Percentiles rank a stretch among this genome's conserved stretches.
phyloP scores from a whole-genome alignment of 768 basidiomycete genomes.

The Pisolithus albus region DNA sequence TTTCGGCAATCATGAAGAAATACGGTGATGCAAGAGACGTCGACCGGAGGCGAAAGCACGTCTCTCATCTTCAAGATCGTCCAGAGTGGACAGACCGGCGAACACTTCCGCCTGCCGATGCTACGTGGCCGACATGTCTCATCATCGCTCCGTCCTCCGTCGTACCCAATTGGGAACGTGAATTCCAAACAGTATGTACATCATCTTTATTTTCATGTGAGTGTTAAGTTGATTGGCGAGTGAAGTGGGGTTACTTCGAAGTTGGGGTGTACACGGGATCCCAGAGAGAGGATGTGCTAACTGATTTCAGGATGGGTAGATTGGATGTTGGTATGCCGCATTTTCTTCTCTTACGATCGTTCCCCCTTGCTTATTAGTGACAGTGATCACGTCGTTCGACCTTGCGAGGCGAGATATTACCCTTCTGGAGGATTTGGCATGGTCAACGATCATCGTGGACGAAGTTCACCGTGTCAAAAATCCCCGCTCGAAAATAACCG shows the following conservation, averaged over 20 bases:
- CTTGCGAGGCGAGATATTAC: slow-evolving; percentile 67
- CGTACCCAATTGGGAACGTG: slow-evolving; percentile 83
- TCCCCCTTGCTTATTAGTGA: not conserved
- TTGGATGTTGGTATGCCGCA: slow-evolving; percentile 68
- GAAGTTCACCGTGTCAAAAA: slow-evolving; percentile 92
- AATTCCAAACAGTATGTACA: slow-evolving; percentile 65
- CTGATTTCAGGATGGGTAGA: slow-evolving; percentile 74
- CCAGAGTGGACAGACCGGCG: slow-evolving; percentile 45
- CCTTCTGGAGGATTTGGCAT: slow-evolving; percentile 57
- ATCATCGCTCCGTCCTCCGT: slow-evolving; percentile 85
- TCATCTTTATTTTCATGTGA: not conserved
- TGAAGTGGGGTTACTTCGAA: slow-evolving; percentile 93
- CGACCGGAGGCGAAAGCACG: slow-evolving; percentile 57
- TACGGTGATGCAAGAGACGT: slow-evolving; percentile 55
- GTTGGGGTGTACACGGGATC: slow-evolving; percentile 62
- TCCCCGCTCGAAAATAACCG: slow-evolving; percentile 52
- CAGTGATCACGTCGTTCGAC: slow-evolving; percentile 82
- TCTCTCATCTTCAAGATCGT: slow-evolving; percentile 60
- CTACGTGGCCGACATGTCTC: slow-evolving; percentile 78
- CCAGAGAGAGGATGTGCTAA: slow-evolving; percentile 50
- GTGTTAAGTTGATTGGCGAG: not conserved
- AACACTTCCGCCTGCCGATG: slow-evolving; percentile 57
- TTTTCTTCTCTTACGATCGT: not conserved
- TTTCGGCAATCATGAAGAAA: slow-evolving; percentile 91
- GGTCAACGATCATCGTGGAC: slow-evolving; percentile 74